A percentile compares a stretch with the other conserved stretches of the same genome.
phyloP scores from a whole-genome alignment of 306 rosid species.

The Astragalus glycyphyllos region DNA sequence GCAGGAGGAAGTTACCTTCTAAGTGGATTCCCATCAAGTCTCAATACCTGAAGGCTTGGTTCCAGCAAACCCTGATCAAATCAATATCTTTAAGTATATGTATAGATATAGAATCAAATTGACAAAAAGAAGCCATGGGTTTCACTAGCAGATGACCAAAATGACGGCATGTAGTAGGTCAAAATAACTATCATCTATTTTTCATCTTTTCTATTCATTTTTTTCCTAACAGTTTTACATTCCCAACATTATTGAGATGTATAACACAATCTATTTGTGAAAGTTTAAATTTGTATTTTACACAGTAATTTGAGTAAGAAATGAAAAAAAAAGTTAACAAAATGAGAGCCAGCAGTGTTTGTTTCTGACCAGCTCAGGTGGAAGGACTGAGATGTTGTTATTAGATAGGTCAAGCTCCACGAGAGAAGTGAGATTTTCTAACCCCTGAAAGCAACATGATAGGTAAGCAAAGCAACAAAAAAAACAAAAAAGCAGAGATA shows the following conservation, averaged over 20 bases:
- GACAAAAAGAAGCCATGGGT: conserved; percentile 14
- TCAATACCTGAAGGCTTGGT: conserved; percentile 72
- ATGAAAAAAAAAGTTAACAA: conserved; percentile 14
- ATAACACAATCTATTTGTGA: conserved; percentile 28
- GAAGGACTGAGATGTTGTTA: conserved; percentile 80
- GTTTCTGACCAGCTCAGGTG: conserved; percentile 84
- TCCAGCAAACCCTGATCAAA: conserved; percentile 86
- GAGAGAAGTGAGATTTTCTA: conserved; percentile 71
- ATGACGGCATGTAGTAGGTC: background rate
- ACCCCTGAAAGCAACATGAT: conserved; percentile 61
- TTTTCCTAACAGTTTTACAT: background rate
- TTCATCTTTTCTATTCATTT: background rate
- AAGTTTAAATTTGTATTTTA: conserved; percentile 19
- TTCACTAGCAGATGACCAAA: conserved; percentile 21
- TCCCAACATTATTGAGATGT: conserved; percentile 17
- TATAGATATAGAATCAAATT: conserved; percentile 20
- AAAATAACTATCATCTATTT: background rate
- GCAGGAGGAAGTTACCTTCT: conserved; percentile 67
- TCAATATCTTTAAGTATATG: conserved; percentile 35
- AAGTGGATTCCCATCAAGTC: conserved; percentile 93
- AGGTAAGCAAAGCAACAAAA: conserved; percentile 5
- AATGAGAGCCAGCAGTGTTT: conserved; percentile 34
- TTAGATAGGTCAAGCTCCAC: conserved; percentile 81
- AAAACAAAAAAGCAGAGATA: background rate
- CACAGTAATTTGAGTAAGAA: background rate